These are phyloP conservation scores for Barnettozyma sp. DNA, from an alignment of 805 yeast genomes.

Conservation along the genomic window DNA sequence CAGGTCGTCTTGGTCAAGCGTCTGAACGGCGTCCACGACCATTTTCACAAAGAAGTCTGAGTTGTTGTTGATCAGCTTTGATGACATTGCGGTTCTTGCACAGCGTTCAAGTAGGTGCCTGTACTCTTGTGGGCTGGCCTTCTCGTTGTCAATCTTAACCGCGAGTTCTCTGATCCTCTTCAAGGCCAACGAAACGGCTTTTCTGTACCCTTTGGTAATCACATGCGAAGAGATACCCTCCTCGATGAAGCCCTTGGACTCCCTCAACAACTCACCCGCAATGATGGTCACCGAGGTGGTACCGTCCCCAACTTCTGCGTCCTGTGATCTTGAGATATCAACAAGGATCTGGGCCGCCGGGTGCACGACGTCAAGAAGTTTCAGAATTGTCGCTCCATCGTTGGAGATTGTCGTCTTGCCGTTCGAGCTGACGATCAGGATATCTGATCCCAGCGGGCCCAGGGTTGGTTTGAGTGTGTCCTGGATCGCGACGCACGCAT, in stretches of 20 bases:
- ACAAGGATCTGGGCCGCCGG: constrained; percentile 97
- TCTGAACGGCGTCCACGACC: constrained; percentile 93
- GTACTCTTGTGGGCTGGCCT: constrained; percentile 42
- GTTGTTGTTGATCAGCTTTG: constrained; percentile 84
- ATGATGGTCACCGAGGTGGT: constrained; percentile 92
- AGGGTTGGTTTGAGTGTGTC: constrained; percentile 91
- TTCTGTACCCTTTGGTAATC: constrained; percentile 80
- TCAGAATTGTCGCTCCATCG: constrained; percentile 96
- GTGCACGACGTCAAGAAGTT: constrained; percentile 88
- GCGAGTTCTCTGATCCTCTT: constrained; percentile 67
- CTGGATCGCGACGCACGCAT: constrained; percentile 95
- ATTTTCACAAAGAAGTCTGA: constrained; percentile 86
- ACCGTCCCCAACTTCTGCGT: constrained; percentile 98
- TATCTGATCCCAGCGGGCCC: constrained; percentile 97
- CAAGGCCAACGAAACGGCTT: constrained; percentile 73
- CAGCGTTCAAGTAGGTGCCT: constrained; percentile 80
- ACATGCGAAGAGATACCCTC: constrained; percentile 93
- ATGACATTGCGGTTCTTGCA: constrained; percentile 96
- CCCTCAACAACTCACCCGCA: constrained; percentile 92
- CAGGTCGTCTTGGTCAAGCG: constrained; percentile 76
- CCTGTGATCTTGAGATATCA: constrained; percentile 92
- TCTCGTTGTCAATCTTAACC: constrained; percentile 53
- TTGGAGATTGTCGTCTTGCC: constrained; percentile 94
- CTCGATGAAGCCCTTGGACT: constrained; percentile 83
- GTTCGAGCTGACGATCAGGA: constrained; percentile 72